These are phyloP conservation scores for Phytopythium vexans DNA, from an alignment of 352 stramenopile species.

Conservation along the genomic window DNA sequence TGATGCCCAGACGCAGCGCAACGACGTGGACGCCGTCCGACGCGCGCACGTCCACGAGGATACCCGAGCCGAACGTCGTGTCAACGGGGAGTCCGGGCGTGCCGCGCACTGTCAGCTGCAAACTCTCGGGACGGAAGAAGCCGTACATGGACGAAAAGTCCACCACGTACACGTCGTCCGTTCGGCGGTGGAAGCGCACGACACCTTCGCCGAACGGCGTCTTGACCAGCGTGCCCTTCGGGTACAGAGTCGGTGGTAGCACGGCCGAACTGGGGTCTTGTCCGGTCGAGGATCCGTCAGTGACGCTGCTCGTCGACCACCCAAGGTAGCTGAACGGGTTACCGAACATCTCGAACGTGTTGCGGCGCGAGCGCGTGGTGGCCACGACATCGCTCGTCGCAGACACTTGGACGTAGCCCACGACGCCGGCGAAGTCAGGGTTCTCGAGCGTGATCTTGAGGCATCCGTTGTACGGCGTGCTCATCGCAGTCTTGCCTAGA, in stretches of 20 bases:
- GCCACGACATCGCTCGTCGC: constrained; percentile 29
- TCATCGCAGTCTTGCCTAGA: constrained; percentile 45
- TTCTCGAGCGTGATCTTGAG: constrained; percentile 52
- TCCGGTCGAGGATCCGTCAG: no score
- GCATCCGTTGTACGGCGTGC: constrained; percentile 36
- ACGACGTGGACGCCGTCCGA: constrained; percentile 73
- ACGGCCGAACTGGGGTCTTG: no score
- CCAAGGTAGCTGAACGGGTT: constrained; percentile 72
- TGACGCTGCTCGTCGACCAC: constrained; percentile 29
- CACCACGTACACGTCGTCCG: constrained; percentile 59
- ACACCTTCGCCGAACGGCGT: constrained; percentile 69
- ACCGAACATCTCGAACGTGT: constrained; percentile 69
- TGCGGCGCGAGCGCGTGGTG: constrained; percentile 32
- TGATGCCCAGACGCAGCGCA: constrained; percentile 48
- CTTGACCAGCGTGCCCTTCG: constrained; percentile 41
- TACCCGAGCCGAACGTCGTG: constrained; percentile 64
- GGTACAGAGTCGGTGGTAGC: constrained; percentile 26
- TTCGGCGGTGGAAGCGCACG: constrained; percentile 38
- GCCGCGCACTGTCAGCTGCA: constrained; percentile 42
- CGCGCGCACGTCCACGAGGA: constrained; percentile 55
- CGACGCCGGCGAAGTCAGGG: constrained; percentile 29
- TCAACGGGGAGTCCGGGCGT: constrained; percentile 58
- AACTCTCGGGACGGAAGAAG: constrained; percentile 37
- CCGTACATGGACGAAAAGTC: constrained; percentile 39
- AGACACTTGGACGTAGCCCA: constrained; percentile 50